Evolutionary conservation across 2,329 filamentous ascomycete genomes (phyloP).

Genomic region (Aspergillus sp.): DNA sequence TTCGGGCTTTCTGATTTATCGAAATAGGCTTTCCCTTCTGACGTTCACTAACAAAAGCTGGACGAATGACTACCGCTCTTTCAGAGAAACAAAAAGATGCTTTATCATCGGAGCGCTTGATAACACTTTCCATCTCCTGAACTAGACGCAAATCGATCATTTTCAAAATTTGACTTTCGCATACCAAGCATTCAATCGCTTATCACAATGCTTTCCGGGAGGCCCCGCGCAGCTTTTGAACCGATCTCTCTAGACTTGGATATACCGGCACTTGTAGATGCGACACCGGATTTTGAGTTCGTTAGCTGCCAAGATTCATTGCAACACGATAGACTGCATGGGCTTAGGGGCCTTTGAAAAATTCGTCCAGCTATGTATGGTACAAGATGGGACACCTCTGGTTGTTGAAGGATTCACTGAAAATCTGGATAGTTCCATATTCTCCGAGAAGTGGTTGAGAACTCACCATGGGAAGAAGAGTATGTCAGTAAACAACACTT

Average conservation of each 20-base stretch:
- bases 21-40: background rate
- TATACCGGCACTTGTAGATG: slow-evolving; percentile 65
- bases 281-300: slow-evolving; percentile 78
- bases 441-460: slow-evolving; percentile 74
- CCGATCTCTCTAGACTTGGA: slow-evolving; percentile 83
- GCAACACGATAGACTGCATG: slow-evolving; percentile 68
- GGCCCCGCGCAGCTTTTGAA: slow-evolving; percentile 84
- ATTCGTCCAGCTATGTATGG: slow-evolving; percentile 74
- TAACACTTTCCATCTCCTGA: background rate
- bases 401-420: slow-evolving; percentile 85
- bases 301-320: slow-evolving; percentile 78
- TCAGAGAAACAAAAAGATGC: background rate
- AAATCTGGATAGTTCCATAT: slow-evolving; percentile 67
- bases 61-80: background rate
- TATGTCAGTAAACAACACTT: slow-evolving; percentile 27
- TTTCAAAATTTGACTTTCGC: background rate
- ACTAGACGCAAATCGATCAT: background rate
- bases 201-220: slow-evolving; percentile 63
- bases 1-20: background rate
- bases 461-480: slow-evolving; percentile 71
- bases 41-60: background rate
- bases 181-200: background rate
- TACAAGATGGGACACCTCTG: slow-evolving; percentile 76
- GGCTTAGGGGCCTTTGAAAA: slow-evolving; percentile 77
- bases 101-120: background rate